Evolutionary conservation across 768 basidiomycete species (phyloP).

Genomic region (Candolleomyces efflorescens): DNA sequence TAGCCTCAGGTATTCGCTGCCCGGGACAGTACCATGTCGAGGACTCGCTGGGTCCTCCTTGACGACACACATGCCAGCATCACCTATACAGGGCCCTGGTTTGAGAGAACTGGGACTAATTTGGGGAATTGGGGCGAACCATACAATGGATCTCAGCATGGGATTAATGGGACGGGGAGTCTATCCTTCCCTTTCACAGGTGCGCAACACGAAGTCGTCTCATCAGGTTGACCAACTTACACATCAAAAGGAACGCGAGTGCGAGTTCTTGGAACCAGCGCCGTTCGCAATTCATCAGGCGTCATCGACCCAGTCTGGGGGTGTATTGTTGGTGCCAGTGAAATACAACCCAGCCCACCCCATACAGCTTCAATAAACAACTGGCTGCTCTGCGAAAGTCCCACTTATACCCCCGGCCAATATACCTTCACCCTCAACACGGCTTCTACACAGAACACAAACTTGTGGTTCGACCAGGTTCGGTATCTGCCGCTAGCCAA

Average conservation of each 20-base stretch:
- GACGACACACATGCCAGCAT: conserved; percentile 31
- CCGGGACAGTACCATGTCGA: neutral
- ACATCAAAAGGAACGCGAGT: neutral
- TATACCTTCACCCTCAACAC: conserved; percentile 17
- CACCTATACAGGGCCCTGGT: conserved; percentile 28
- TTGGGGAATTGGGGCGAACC: conserved; percentile 21
- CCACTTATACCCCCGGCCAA: conserved; percentile 1
- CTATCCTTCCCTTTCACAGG: conserved; percentile 3
- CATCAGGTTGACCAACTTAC: neutral
- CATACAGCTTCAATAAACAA: conserved; percentile 7
- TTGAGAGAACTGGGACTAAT: conserved; percentile 16
- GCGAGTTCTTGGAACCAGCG: neutral
- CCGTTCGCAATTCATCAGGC: neutral
- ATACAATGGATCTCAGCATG: conserved; percentile 4
- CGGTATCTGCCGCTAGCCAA: conserved; percentile 12
- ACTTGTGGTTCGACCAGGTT: conserved; percentile 18
- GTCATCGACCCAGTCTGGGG: neutral
- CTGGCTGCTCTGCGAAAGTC: conserved; percentile 16
- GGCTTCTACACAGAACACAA: conserved; percentile 9
- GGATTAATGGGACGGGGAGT: neutral
- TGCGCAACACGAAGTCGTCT: neutral
- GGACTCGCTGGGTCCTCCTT: conserved; percentile 25
- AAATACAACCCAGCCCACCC: neutral
- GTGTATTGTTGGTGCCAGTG: neutral
- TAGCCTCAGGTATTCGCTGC: too few species aligned